Percentiles rank a stretch among this genome's conserved stretches.
Evolutionary conservation across 2,329 filamentous ascomycete genomes (phyloP).

Genomic region (Botrytis sinoallii): DNA sequence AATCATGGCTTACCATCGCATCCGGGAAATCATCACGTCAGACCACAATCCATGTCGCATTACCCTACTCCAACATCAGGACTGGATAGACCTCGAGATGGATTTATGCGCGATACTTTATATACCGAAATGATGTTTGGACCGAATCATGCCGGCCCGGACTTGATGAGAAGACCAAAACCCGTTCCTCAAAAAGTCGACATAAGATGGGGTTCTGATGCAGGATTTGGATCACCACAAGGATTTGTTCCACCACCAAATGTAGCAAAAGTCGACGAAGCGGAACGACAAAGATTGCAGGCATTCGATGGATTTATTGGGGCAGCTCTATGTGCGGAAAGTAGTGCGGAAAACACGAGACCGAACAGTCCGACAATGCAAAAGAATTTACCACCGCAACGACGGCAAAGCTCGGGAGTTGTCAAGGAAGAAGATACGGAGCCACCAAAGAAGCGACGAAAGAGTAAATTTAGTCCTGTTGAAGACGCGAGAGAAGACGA

Average conservation of each 20-base stretch:
- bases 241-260: slow-evolving; percentile 57
- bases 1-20: slow-evolving; percentile 21
- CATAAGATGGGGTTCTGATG: slow-evolving; percentile 66
- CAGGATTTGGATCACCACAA: slow-evolving; percentile 56
- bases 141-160: slow-evolving; percentile 13
- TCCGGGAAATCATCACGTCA: slow-evolving; percentile 25
- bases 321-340: slow-evolving; percentile 36
- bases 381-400: neutral
- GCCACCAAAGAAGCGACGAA: slow-evolving; percentile 52
- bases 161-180: slow-evolving; percentile 21
- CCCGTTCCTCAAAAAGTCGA: slow-evolving; percentile 37
- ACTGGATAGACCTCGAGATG: slow-evolving; percentile 22
- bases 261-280: slow-evolving; percentile 56
- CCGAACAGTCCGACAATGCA: slow-evolving; percentile 35
- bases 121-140: slow-evolving; percentile 35
- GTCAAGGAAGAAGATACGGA: slow-evolving; percentile 40
- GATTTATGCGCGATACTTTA: slow-evolving; percentile 29
- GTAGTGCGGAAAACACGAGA: slow-evolving; percentile 58
- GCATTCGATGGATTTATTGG: slow-evolving; percentile 53
- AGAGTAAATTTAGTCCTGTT: slow-evolving; percentile 45
- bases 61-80: slow-evolving; percentile 19
- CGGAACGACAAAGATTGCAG: slow-evolving; percentile 54
- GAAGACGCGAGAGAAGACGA: slow-evolving; percentile 47
- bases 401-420: neutral
- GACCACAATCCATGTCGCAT: slow-evolving; percentile 33